Conservation (phyloP, 768 basidiomycete genomes). For the Tulasnella sp. region DNA sequence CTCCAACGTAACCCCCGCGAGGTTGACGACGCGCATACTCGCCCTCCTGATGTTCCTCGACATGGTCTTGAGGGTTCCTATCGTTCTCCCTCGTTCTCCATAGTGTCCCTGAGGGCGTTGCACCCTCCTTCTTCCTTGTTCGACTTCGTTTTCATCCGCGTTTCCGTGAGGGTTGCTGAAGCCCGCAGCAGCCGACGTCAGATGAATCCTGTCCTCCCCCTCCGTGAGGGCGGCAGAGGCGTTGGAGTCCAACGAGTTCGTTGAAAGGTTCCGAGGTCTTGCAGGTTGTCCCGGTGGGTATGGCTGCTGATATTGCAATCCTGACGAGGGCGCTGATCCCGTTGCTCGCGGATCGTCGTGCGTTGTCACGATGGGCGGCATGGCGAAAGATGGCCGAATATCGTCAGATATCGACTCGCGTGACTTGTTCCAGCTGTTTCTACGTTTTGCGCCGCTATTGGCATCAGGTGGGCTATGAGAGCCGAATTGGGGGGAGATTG, state of each 20-base stretch:
- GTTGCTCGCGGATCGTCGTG: background rate
- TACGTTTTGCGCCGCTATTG: background rate
- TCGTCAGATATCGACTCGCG: background rate
- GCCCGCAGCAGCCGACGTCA: conserved; percentile 1
- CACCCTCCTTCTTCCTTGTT: background rate
- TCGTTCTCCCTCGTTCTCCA: conserved; percentile 12
- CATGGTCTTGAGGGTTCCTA: conserved; percentile 30
- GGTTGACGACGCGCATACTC: conserved; percentile 77
- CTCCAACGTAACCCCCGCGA: conserved; percentile 59
- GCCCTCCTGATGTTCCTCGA: conserved; percentile 43
- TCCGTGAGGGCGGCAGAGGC: conserved; percentile 10
- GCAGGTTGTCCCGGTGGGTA: background rate
- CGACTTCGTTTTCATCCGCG: background rate
- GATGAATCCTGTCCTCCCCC: conserved; percentile 18
- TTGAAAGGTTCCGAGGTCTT: background rate
- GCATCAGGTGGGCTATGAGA: background rate
- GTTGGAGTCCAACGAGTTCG: conserved; percentile 13
- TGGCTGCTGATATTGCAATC: background rate
- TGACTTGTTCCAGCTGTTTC: conserved; percentile 19
- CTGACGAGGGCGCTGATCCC: background rate
- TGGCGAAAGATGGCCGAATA: background rate
- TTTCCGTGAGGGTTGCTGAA: background rate
- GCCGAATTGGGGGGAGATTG: background rate
- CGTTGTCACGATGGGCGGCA: background rate
- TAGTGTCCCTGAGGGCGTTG: conserved; percentile 17